Percentiles rank a stretch among this genome's conserved stretches.
phyloP scores from a whole-genome alignment of 345 rosid genomes.

The Salix arbutifolia region DNA sequence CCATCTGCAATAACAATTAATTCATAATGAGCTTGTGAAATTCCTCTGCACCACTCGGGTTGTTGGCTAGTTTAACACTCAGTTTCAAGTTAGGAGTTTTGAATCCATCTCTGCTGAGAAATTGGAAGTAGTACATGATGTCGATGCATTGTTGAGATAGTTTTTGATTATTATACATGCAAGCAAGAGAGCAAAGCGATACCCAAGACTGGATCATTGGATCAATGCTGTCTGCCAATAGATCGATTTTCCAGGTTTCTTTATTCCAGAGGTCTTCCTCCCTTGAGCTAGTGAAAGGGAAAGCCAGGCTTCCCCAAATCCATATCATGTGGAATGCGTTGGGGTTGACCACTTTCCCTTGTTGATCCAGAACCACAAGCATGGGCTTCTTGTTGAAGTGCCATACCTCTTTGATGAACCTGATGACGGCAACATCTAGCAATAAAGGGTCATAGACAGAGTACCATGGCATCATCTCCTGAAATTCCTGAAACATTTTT shows the following conservation, averaged over 20 bases:
- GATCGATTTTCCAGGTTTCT: slow-evolving; percentile 55
- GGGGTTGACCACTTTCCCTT: slow-evolving; percentile 61
- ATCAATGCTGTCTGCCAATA: slow-evolving; percentile 51
- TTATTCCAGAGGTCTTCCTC: slow-evolving; percentile 62
- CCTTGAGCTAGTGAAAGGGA: slow-evolving; percentile 60
- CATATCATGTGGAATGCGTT: slow-evolving; percentile 85
- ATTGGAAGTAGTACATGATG: not conserved
- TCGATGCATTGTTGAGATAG: not conserved
- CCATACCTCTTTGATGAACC: slow-evolving; percentile 61
- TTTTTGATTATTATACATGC: not conserved
- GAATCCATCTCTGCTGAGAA: not conserved
- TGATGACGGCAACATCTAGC: slow-evolving; percentile 46
- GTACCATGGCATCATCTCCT: slow-evolving; percentile 71
- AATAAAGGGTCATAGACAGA: slow-evolving; percentile 51
- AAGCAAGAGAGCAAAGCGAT: not conserved
- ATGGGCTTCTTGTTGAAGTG: slow-evolving; percentile 59
- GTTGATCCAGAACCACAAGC: slow-evolving; percentile 69
- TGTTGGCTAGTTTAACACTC: not conserved
- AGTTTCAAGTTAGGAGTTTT: not conserved
- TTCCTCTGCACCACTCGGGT: not conserved
- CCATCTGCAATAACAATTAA: slow-evolving; percentile 5
- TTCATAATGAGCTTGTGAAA: not conserved
- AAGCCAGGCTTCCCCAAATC: slow-evolving; percentile 71
- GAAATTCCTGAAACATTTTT: slow-evolving; percentile 46
- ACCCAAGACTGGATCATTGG: slow-evolving; percentile 47